phyloP scores from a whole-genome alignment of 2,329 filamentous ascomycete species.

The Blastomyces parvus region DNA sequence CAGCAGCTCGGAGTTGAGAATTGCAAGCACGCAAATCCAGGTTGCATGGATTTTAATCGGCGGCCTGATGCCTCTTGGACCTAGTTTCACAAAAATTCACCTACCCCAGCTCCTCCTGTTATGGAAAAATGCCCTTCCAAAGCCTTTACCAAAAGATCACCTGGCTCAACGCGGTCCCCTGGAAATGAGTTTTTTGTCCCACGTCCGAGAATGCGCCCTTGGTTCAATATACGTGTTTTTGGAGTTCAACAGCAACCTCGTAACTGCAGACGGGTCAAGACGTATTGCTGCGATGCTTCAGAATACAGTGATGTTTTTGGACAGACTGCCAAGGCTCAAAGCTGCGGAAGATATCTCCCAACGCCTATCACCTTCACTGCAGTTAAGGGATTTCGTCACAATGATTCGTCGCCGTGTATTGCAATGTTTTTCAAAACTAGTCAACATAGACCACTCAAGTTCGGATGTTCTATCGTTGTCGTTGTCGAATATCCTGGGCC shows the following conservation, averaged over 20 bases:
- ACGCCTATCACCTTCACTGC: slow-evolving; percentile 71
- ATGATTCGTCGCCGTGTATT: slow-evolving; percentile 90
- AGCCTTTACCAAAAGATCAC: slow-evolving; percentile 87
- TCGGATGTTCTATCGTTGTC: slow-evolving; percentile 78
- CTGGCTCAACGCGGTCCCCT: slow-evolving; percentile 72
- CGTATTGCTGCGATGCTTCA: slow-evolving; percentile 89
- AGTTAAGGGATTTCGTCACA: slow-evolving; percentile 79
- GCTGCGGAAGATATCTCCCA: slow-evolving; percentile 78
- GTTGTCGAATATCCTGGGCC: slow-evolving; percentile 81
- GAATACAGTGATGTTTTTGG: slow-evolving; percentile 84
- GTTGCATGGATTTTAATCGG: slow-evolving; percentile 97
- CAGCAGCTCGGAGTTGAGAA: slow-evolving; percentile 77
- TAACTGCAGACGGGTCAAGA: slow-evolving; percentile 91
- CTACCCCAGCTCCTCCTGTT: slow-evolving; percentile 83
- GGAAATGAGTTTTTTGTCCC: slow-evolving; percentile 85
- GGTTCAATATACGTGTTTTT: slow-evolving; percentile 87
- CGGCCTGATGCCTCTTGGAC: slow-evolving; percentile 88
- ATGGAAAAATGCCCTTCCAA: slow-evolving; percentile 96
- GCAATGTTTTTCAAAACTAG: slow-evolving; percentile 87
- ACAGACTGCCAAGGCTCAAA: slow-evolving; percentile 72
- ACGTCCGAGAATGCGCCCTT: slow-evolving; percentile 88
- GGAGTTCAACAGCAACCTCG: slow-evolving; percentile 80
- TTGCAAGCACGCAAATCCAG: slow-evolving; percentile 90
- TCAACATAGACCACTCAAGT: slow-evolving; percentile 76
- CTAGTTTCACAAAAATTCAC: slow-evolving; percentile 98